Conservation (phyloP, 2,329 filamentous ascomycete species). For the Ophiostoma piceae region DNA sequence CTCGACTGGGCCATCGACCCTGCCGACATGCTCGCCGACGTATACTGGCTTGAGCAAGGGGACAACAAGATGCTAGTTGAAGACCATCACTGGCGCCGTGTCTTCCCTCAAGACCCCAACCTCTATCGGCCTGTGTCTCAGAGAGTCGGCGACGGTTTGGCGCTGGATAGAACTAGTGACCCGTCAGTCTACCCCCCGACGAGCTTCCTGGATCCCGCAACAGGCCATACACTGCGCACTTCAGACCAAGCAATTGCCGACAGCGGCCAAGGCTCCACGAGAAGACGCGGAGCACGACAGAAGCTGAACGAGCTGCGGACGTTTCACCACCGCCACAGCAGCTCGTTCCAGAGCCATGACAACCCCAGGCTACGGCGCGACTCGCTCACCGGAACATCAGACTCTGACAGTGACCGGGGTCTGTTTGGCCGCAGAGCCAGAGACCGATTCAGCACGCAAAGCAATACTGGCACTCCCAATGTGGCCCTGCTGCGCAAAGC, state of each 20-base stretch:
- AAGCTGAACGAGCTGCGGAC: slow-evolving; percentile 54
- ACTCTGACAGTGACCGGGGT: slow-evolving; percentile 52
- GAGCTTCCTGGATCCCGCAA: not conserved
- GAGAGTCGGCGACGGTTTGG: not conserved
- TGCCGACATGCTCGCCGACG: slow-evolving; percentile 80
- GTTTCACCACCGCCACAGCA: slow-evolving; percentile 50
- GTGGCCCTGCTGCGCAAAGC: not conserved
- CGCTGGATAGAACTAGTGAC: not conserved
- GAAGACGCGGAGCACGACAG: slow-evolving; percentile 52
- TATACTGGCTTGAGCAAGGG: slow-evolving; percentile 81
- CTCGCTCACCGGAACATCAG: slow-evolving; percentile 57
- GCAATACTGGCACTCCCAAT: not conserved
- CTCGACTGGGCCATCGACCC: slow-evolving; percentile 82
- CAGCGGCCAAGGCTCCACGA: slow-evolving; percentile 44
- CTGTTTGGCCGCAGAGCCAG: slow-evolving; percentile 25
- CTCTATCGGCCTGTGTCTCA: slow-evolving; percentile 32
- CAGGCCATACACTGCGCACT: not conserved
- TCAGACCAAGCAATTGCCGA: slow-evolving; percentile 28
- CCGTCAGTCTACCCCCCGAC: not conserved
- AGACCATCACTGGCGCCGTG: slow-evolving; percentile 67
- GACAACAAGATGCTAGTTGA: slow-evolving; percentile 77
- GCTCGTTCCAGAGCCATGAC: slow-evolving; percentile 43
- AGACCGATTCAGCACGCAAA: not conserved
- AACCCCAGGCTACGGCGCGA: slow-evolving; percentile 49
- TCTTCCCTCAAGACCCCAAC: slow-evolving; percentile 52